phyloP scores from a whole-genome alignment of 345 rosid genomes.

The Eucalyptus urophylla region DNA sequence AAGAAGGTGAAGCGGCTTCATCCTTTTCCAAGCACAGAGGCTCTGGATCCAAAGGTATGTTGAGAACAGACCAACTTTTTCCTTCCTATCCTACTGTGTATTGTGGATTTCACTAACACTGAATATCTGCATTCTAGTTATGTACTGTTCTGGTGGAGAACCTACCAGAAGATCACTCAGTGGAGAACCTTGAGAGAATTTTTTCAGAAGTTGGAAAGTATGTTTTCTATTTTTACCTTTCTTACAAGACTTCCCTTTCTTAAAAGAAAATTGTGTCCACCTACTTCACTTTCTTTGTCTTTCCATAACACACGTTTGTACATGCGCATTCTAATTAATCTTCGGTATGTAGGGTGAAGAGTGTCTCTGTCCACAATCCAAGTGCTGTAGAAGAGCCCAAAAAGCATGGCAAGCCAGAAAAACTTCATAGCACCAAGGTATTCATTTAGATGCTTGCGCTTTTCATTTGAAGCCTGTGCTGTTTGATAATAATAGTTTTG shows the following conservation, averaged over 20 bases:
- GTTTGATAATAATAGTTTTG: background rate
- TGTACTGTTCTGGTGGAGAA: conserved; percentile 90
- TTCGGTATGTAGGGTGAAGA: conserved; percentile 37
- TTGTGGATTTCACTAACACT: background rate
- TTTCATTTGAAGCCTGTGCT: background rate
- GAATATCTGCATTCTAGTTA: conserved; percentile 43
- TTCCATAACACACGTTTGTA: background rate
- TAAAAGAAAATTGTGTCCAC: background rate
- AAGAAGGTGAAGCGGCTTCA: conserved; percentile 75
- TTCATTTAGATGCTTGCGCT: background rate
- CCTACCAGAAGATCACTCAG: conserved; percentile 81
- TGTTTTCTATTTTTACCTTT: background rate
- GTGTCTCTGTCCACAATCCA: conserved; percentile 42
- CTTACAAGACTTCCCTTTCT: background rate
- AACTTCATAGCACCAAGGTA: conserved; percentile 53
- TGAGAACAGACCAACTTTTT: background rate
- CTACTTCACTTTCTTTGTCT: background rate
- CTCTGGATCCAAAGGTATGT: conserved; percentile 70
- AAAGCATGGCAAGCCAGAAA: conserved; percentile 41
- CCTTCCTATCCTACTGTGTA: background rate
- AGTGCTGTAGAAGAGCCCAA: conserved; percentile 43
- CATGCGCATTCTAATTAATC: background rate
- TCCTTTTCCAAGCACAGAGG: conserved; percentile 44
- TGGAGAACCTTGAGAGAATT: conserved; percentile 44
- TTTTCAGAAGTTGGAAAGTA: conserved; percentile 84